Evolutionary conservation across 305 asterid species (phyloP).

Genomic region (Withania somnifera): DNA sequence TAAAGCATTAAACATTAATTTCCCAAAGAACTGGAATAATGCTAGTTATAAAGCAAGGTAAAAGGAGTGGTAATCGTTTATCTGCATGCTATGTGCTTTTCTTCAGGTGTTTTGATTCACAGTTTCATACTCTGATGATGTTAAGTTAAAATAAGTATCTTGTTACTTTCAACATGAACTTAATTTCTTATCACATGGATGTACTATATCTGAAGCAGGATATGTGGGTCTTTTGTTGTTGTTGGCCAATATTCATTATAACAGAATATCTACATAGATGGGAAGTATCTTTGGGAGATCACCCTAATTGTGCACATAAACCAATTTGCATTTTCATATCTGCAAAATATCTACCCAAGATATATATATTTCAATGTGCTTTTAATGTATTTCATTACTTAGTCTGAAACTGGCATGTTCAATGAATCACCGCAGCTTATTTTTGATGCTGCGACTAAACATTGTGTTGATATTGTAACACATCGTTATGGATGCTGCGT

Average conservation of each 20-base stretch:
- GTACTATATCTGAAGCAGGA: background rate
- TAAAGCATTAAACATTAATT: background rate
- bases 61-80: background rate
- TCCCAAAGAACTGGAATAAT: background rate
- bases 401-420: background rate
- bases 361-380: background rate
- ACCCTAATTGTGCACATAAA: background rate
- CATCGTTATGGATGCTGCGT: conserved; percentile 38
- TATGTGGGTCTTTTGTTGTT: background rate
- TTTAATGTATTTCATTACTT: background rate
- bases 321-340: background rate
- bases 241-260: background rate
- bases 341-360: background rate
- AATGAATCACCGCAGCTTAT: conserved; percentile 21
- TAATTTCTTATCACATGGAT: background rate
- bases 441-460: conserved; percentile 23
- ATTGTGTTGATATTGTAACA: conserved; percentile 25
- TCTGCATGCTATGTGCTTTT: background rate
- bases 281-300: background rate
- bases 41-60: background rate
- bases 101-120: background rate
- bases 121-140: background rate
- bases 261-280: background rate
- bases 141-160: background rate
- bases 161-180: background rate